Evolutionary conservation across 768 basidiomycete genomes (phyloP).

Genomic region (Ramaria sp.): DNA sequence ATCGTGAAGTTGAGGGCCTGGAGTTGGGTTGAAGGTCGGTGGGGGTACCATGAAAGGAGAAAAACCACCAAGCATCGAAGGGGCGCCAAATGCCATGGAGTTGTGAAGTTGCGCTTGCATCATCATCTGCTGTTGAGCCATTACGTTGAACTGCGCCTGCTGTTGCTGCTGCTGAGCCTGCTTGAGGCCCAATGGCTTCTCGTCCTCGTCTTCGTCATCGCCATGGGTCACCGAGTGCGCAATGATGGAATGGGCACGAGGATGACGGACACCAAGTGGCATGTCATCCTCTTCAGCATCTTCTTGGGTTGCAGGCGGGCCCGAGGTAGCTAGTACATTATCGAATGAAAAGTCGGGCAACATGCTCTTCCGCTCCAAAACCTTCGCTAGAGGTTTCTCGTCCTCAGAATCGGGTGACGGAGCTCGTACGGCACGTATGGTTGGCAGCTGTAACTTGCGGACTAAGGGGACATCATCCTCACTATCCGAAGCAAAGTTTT

Average conservation of each 20-base stretch:
- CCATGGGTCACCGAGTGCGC: background rate
- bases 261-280: conserved; percentile 13
- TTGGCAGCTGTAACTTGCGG: conserved; percentile 41
- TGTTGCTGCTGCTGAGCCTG: conserved; percentile 80
- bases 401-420: conserved; percentile 49
- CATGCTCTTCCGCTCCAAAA: conserved; percentile 34
- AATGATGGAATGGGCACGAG: background rate
- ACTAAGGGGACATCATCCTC: conserved; percentile 77
- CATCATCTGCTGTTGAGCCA: conserved; percentile 50
- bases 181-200: conserved; percentile 57
- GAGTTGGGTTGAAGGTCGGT: conserved; percentile 29
- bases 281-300: conserved; percentile 22
- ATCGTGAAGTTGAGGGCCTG: conserved; percentile 57
- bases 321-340: conserved; percentile 29
- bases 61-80: conserved; percentile 63
- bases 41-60: conserved; percentile 30
- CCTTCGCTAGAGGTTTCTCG: conserved; percentile 56
- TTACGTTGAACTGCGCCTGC: conserved; percentile 44
- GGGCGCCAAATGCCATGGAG: conserved; percentile 57
- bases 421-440: conserved; percentile 17
- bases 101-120: conserved; percentile 70
- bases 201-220: conserved; percentile 59
- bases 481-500: conserved; percentile 1
- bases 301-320: conserved; percentile 13
- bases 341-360: conserved; percentile 30